phyloP scores from a whole-genome alignment of 2,329 filamentous ascomycete genomes.

The Fusarium sp. region DNA sequence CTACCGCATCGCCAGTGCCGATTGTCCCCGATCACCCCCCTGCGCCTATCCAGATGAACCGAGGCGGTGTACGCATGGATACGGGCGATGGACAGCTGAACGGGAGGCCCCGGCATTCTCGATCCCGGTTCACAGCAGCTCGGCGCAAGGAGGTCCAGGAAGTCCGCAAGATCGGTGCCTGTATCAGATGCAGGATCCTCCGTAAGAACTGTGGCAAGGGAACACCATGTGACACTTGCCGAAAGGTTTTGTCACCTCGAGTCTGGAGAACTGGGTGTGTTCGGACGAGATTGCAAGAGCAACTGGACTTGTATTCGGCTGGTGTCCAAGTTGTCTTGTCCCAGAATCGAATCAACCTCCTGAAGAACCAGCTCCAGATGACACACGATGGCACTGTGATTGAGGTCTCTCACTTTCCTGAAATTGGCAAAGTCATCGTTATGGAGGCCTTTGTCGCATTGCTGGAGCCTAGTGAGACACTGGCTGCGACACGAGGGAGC shows the following conservation, averaged over 20 bases:
- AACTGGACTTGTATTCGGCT: slow-evolving; percentile 69
- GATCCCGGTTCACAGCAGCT: slow-evolving; percentile 64
- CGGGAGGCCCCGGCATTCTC: slow-evolving; percentile 60
- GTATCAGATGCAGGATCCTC: slow-evolving; percentile 70
- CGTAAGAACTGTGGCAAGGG: slow-evolving; percentile 72
- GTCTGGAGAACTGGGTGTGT: slow-evolving; percentile 72
- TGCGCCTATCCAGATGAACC: slow-evolving; percentile 47
- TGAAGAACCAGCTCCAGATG: slow-evolving; percentile 60
- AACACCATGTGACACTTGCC: slow-evolving; percentile 68
- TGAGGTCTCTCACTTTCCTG: slow-evolving; percentile 67
- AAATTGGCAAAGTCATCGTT: slow-evolving; percentile 54
- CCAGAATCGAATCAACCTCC: slow-evolving; percentile 64
- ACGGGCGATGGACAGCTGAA: slow-evolving; percentile 54
- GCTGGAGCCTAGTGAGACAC: slow-evolving; percentile 49
- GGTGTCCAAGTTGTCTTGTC: slow-evolving; percentile 69
- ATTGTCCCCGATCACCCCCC: slow-evolving; percentile 45
- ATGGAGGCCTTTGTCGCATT: slow-evolving; percentile 48
- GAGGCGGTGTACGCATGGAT: slow-evolving; percentile 64
- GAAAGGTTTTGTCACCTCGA: slow-evolving; percentile 67
- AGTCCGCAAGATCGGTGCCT: slow-evolving; percentile 70
- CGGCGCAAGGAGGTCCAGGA: slow-evolving; percentile 71
- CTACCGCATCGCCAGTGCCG: slow-evolving; percentile 48
- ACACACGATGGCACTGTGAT: slow-evolving; percentile 59
- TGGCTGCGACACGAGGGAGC: slow-evolving; percentile 48
- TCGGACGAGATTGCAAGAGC: slow-evolving; percentile 67